phyloP scores from a whole-genome alignment of 2,329 filamentous ascomycete genomes.

The Chrysoporthe cubensis region DNA sequence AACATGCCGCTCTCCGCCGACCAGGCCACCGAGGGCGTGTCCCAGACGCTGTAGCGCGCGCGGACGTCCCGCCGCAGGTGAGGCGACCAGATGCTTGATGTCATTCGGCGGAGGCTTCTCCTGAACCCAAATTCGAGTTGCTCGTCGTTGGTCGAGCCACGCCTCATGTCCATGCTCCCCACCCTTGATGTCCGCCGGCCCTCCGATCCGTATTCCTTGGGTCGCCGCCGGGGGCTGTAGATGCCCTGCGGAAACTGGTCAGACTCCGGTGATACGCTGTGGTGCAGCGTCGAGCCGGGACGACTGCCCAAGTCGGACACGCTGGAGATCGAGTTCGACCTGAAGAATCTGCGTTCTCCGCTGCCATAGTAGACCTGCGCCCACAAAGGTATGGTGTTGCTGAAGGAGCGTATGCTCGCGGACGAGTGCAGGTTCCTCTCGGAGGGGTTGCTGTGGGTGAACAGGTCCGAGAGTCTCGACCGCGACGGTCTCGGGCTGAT shows the following conservation, averaged over 20 bases:
- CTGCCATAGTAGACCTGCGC: conserved; percentile 73
- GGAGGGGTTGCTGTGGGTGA: conserved; percentile 48
- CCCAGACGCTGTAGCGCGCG: conserved; percentile 67
- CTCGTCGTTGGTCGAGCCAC: conserved; percentile 38
- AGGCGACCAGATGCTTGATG: conserved; percentile 72
- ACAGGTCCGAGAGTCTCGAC: conserved; percentile 55
- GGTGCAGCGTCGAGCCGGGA: conserved; percentile 44
- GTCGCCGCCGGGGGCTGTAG: conserved; percentile 50
- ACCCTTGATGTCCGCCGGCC: conserved; percentile 37
- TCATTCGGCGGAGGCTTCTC: conserved; percentile 48
- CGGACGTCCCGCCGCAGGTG: conserved; percentile 69
- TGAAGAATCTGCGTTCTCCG: conserved; percentile 61
- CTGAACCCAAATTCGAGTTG: conserved; percentile 35
- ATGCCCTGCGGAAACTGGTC: conserved; percentile 53
- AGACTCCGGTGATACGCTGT: conserved; percentile 53
- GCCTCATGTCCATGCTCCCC: conserved; percentile 51
- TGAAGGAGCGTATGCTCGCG: conserved; percentile 49
- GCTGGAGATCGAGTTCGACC: conserved; percentile 50
- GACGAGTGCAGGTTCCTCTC: conserved; percentile 59
- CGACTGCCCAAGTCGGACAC: conserved; percentile 53
- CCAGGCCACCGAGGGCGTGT: conserved; percentile 72
- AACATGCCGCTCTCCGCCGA: conserved; percentile 62
- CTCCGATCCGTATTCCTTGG: conserved; percentile 41
- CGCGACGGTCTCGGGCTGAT: conserved; percentile 58
- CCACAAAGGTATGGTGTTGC: conserved; percentile 56